Evolutionary conservation across 192 early-diverging fungal species (phyloP).

Genomic region (Oehlia diaphana): DNA sequence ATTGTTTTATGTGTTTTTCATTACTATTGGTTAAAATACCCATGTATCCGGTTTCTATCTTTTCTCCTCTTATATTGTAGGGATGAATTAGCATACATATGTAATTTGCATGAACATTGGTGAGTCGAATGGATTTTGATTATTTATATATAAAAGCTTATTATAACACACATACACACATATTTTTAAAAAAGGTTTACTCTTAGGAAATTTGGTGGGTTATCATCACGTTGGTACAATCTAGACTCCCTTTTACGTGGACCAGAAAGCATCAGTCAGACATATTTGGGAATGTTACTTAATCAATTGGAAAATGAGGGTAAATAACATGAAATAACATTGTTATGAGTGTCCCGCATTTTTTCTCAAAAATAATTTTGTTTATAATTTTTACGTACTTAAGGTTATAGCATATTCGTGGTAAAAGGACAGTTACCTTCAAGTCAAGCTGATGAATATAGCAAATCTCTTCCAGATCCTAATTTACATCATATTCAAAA

Average conservation of each 20-base stretch:
- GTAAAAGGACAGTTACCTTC: slow-evolving; percentile 29
- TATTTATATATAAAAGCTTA: slow-evolving; percentile 16
- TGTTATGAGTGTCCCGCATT: not conserved
- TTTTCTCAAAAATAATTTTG: not conserved
- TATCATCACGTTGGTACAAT: slow-evolving; percentile 73
- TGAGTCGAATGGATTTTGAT: slow-evolving; percentile 19
- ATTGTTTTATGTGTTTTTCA: not conserved
- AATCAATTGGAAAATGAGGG: slow-evolving; percentile 50
- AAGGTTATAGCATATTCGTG: slow-evolving; percentile 45
- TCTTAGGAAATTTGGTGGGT: slow-evolving; percentile 64
- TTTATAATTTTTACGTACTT: not conserved
- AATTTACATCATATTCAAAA: not conserved
- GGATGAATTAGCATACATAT: slow-evolving; percentile 65
- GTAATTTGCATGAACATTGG: slow-evolving; percentile 66
- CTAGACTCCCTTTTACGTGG: slow-evolving; percentile 57
- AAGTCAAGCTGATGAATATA: slow-evolving; percentile 25
- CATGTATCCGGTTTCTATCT: not conserved
- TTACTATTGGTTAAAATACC: not conserved
- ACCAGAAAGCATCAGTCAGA: slow-evolving; percentile 66
- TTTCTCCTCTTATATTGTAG: slow-evolving; percentile 28
- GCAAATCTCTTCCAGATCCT: slow-evolving; percentile 10
- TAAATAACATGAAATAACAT: not conserved
- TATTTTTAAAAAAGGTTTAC: slow-evolving; percentile 52
- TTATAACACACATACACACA: slow-evolving; percentile 7
- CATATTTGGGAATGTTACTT: slow-evolving; percentile 60